phyloP scores from a whole-genome alignment of 1,284 basidiomycete genomes.

The Heimioporus punctisporus region DNA sequence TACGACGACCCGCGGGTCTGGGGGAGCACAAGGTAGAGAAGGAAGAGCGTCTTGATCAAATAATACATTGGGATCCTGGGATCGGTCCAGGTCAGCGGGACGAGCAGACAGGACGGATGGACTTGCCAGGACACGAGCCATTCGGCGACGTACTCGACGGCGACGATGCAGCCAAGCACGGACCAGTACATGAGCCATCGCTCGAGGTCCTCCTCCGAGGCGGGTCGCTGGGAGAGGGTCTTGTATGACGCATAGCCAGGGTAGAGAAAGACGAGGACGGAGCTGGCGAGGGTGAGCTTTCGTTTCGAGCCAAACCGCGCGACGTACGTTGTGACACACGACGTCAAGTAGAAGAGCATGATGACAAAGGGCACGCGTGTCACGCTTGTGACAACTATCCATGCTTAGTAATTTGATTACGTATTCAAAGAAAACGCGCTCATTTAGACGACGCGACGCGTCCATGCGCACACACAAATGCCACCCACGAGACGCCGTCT shows the following conservation, averaged over 20 bases:
- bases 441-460: slow-evolving; percentile 30
- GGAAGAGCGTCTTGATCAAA: slow-evolving; percentile 79
- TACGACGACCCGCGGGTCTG: slow-evolving; percentile 86
- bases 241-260: slow-evolving; percentile 90
- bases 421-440: slow-evolving; percentile 29
- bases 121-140: slow-evolving; percentile 83
- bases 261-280: slow-evolving; percentile 75
- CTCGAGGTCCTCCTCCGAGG: slow-evolving; percentile 78
- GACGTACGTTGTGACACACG: slow-evolving; percentile 39
- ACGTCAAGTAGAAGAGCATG: slow-evolving; percentile 58
- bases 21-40: slow-evolving; percentile 90
- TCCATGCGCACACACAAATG: slow-evolving; percentile 17
- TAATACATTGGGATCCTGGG: slow-evolving; percentile 89
- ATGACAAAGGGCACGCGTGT: slow-evolving; percentile 1
- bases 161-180: slow-evolving; percentile 77
- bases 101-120: slow-evolving; percentile 7
- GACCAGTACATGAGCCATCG: slow-evolving; percentile 93
- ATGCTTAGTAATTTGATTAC: slow-evolving; percentile 16
- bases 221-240: slow-evolving; percentile 76
- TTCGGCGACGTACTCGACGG: slow-evolving; percentile 77
- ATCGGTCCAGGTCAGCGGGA: slow-evolving; percentile 6
- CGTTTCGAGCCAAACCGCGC: not conserved
- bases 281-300: slow-evolving; percentile 44
- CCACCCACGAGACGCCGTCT: slow-evolving; percentile 22
- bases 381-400: slow-evolving; percentile 3